Conservation (phyloP, 164 flowering plant species). For the Chloranthus sessilifolius region DNA sequence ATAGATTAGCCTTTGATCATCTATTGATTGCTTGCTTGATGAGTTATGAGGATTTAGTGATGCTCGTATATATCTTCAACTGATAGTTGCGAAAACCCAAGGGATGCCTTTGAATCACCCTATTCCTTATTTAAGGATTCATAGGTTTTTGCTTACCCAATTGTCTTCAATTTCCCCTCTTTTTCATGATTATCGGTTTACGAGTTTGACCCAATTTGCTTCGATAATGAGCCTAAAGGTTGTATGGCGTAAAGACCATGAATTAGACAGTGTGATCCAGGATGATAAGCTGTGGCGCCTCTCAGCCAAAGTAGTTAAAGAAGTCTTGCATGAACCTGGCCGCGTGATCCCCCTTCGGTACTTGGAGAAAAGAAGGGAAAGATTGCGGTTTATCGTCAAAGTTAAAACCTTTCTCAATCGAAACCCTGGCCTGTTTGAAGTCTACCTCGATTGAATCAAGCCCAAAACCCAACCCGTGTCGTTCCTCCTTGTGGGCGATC, state of each 20-base stretch:
- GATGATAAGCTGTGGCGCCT: constrained; percentile 57
- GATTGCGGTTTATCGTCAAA: constrained; percentile 44
- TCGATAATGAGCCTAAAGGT: constrained; percentile 73
- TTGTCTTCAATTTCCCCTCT: not conserved
- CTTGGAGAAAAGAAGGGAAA: constrained; percentile 68
- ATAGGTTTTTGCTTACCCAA: constrained; percentile 5
- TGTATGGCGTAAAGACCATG: constrained; percentile 68
- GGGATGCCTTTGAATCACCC: not conserved
- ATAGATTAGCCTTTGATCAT: no score
- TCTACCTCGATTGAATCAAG: constrained; percentile 54
- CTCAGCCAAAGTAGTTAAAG: constrained; percentile 67
- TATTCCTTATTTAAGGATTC: not conserved
- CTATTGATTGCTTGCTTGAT: no score
- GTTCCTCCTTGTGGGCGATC: constrained; percentile 49
- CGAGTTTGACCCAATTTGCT: constrained; percentile 15
- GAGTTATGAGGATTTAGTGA: no score
- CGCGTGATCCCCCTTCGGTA: constrained; percentile 79
- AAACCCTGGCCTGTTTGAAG: constrained; percentile 69
- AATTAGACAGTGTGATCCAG: constrained; percentile 69
- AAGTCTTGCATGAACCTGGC: constrained; percentile 85
- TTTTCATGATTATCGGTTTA: not conserved
- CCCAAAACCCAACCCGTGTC: constrained; percentile 67
- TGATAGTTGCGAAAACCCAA: no score
- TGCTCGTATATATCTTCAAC: no score
- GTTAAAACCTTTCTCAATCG: constrained; percentile 45